Base-by-base conservation (phyloP, 1,139 yeast species). In the Yamadazyma sp. region DNA sequence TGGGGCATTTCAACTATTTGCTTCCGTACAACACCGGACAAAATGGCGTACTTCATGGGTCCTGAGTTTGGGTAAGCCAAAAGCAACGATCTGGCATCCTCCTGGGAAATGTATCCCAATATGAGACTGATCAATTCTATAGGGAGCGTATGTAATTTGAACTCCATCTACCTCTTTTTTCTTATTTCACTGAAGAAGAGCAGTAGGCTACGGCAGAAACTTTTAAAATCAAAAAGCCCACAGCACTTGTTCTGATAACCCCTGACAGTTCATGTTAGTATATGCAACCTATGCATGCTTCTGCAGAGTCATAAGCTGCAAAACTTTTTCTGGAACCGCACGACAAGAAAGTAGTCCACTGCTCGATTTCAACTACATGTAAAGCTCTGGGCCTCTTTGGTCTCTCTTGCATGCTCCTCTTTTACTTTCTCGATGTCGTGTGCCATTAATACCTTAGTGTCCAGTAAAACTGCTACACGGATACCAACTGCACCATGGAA, bases 401-500 rank as follows among this genome's bases (percentile, higher is more conserved):
- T n/a, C n/a, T 20, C 22, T 20, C 22, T 20, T 20, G 8, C 22
- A n/a, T n/a, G n/a, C n/a, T 20, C 9, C n/a, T 24, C n/a, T n/a
- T 24, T 24, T 5, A 24, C 27, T 26, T 12, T 12, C 8, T 65
- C 76, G 60, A 77, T 61, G 53, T 66, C 66, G 46, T 17, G 83
- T 77, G 51, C 76, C 66, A 38, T 66, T 71, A 41, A 61, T n/a
- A n/a, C n/a, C n/a, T 60, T 27, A 77, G 81, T 46, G 73, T 76
- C 89, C 59, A 80, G 75, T 43, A 92, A 82, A 37, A 92, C 94
- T 23, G 96, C 97, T 18, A 91, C 87, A 71, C 98, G 84, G 95
- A 91, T 83, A 24, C 94, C 84, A 24, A 97, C 95, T 60, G 92
- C 79, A 64, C 87, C 83, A 64, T 88, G 89, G 77, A 92, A 92